These are phyloP conservation scores for Papiliotrema fonsecae DNA, from an alignment of 1,284 basidiomycete species.

Conservation along the genomic window DNA sequence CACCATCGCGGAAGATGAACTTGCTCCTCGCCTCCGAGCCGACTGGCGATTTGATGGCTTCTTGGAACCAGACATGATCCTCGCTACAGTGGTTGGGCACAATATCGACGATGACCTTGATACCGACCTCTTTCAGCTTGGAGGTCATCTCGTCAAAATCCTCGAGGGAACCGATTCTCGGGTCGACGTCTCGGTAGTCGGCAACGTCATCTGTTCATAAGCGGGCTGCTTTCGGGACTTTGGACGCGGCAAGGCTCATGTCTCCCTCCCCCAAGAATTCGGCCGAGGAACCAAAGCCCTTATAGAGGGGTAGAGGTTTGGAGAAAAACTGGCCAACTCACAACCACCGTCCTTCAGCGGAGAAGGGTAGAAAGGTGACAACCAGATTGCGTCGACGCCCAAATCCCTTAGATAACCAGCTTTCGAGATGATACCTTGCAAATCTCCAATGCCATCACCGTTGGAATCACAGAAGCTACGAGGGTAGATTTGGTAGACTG, in stretches of 20 bases:
- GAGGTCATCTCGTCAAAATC: slow-evolving; percentile 65
- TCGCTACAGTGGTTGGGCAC: slow-evolving; percentile 77
- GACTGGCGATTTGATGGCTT: slow-evolving; percentile 57
- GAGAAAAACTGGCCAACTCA: slow-evolving; percentile 21
- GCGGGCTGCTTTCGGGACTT: neutral
- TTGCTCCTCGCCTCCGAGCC: slow-evolving; percentile 62
- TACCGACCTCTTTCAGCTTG: slow-evolving; percentile 59
- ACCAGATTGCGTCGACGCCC: slow-evolving; percentile 68
- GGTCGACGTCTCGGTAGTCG: slow-evolving; percentile 68
- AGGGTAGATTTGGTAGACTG: slow-evolving; percentile 72
- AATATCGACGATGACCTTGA: slow-evolving; percentile 74
- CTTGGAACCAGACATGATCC: slow-evolving; percentile 70
- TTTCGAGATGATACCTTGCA: slow-evolving; percentile 62
- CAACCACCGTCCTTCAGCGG: slow-evolving; percentile 69
- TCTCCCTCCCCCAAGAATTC: no score
- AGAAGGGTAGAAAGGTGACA: slow-evolving; percentile 67
- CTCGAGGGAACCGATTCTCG: slow-evolving; percentile 64
- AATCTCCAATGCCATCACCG: slow-evolving; percentile 69
- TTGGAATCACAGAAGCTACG: slow-evolving; percentile 64
- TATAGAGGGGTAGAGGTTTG: neutral
- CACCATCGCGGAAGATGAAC: slow-evolving; percentile 70
- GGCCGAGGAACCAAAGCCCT: no score
- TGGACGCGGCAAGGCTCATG: no score
- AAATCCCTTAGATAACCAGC: slow-evolving; percentile 67
- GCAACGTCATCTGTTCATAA: slow-evolving; percentile 56